These are phyloP conservation scores for Aspergillus aculeatus DNA, from an alignment of 2,329 filamentous ascomycete species.

Conservation along the genomic window DNA sequence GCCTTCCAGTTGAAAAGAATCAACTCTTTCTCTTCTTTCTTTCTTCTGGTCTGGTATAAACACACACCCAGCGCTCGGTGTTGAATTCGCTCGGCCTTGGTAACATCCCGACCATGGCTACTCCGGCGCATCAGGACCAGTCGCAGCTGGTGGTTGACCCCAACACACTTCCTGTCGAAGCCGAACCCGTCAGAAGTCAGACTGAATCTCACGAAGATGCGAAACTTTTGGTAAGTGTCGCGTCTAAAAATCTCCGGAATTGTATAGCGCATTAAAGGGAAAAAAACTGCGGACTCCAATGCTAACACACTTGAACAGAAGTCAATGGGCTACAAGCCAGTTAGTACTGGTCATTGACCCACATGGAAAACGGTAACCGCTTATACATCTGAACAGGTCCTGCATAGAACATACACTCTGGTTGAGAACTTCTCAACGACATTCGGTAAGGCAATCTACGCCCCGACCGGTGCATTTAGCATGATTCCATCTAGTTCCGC, in stretches of 20 bases:
- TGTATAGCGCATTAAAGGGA: not conserved
- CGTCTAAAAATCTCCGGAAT: not conserved
- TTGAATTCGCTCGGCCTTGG: not conserved
- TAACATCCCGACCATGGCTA: slow-evolving; percentile 15
- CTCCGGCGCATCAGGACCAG: slow-evolving; percentile 16
- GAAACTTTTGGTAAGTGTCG: slow-evolving; percentile 34
- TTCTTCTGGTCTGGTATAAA: not conserved
- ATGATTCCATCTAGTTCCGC: not conserved
- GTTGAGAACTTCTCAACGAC: slow-evolving; percentile 61
- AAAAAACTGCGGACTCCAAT: not conserved
- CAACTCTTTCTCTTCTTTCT: slow-evolving; percentile 3
- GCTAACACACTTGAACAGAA: slow-evolving; percentile 36
- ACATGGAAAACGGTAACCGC: slow-evolving; percentile 10
- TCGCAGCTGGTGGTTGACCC: slow-evolving; percentile 25
- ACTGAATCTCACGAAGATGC: slow-evolving; percentile 35
- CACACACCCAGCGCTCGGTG: not conserved
- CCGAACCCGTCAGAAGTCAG: slow-evolving; percentile 28
- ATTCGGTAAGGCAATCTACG: slow-evolving; percentile 47
- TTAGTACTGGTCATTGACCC: slow-evolving; percentile 29
- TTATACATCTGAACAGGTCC: slow-evolving; percentile 42
- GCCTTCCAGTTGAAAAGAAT: not conserved
- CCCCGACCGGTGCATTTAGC: slow-evolving; percentile 37
- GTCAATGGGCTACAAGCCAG: slow-evolving; percentile 57
- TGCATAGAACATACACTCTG: slow-evolving; percentile 57
- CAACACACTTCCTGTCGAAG: slow-evolving; percentile 20